Evolutionary conservation across 2,329 filamentous ascomycete species (phyloP), one percentile per base, ranked within the genome.

Genomic region (Phoma sp.): DNA sequence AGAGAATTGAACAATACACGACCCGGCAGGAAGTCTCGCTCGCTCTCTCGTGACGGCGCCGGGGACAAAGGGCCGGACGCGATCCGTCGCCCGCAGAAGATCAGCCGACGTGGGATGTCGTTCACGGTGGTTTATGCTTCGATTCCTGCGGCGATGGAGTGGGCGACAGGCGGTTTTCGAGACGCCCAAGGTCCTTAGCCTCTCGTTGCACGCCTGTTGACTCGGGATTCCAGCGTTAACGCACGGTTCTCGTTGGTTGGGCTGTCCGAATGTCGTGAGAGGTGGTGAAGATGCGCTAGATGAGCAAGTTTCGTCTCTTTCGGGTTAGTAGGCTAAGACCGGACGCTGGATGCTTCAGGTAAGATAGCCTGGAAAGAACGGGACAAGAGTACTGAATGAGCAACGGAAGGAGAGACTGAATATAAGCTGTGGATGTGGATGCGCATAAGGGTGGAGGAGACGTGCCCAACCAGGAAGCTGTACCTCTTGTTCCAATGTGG

Each of bases 241-340:
- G 61, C 59, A 62, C 60, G 58, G 60, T 54, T 45, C 49, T 61
- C 55, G 60, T 56, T 65, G 51, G 60, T 58, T 51, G 58, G 57
- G 51, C 51, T 59, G 57, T 47, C 51, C 52, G 44, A 45, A 54
- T 51, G 60, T 63, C 41, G 60, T 61, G 60, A 56, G 61, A 49
- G 15, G 51, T 55, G 17, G 51, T 39, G 47, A 46, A 37, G 55
- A 51, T 19, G 53, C 46, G 47, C 59, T 50, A 48, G 44, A 51
- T 58, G 56, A 53, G 54, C 54, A 57, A 52, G 54, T 57, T 56
- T 57, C 43, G 22, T 40, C 47, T 39, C 36, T 22, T 43, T 51
- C 8, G 27, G 54, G 47, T 52, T 57, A 66, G 60, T 48, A 31
- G 56, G 58, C 43, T 60, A 22, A 44, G 39, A 39, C 48, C 54